A percentile compares a stretch with the other conserved stretches of the same genome.
phyloP scores from a whole-genome alignment of 352 stramenopile genomes.

The Globisporangium lucens region DNA sequence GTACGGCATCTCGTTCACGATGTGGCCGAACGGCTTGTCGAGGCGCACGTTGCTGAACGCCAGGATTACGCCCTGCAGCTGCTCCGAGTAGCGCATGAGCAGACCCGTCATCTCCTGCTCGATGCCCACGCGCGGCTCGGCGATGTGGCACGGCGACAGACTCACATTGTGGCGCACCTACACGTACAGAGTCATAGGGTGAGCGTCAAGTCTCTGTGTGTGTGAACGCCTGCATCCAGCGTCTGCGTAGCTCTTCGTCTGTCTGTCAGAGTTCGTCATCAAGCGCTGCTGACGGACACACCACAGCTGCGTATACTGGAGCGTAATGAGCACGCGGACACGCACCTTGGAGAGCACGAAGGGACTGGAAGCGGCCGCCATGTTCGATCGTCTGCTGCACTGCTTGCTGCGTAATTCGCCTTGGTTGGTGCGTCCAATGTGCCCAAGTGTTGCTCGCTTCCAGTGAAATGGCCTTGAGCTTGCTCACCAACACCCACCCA shows the following conservation, averaged over 20 bases:
- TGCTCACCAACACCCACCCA: no score
- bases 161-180: constrained; percentile 67
- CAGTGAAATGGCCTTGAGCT: no score
- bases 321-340: background rate
- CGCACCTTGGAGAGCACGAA: constrained; percentile 17
- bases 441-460: constrained; percentile 11
- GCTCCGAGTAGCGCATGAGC: constrained; percentile 82
- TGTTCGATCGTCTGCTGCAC: background rate
- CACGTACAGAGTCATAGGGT: background rate
- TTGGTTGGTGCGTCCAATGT: background rate
- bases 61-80: constrained; percentile 66
- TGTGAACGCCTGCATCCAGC: background rate
- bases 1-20: constrained; percentile 85
- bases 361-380: constrained; percentile 5
- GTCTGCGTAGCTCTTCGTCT: background rate
- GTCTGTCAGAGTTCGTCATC: no score
- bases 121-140: constrained; percentile 61
- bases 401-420: background rate
- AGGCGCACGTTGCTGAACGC: constrained; percentile 70
- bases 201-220: background rate
- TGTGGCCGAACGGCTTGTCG: constrained; percentile 46
- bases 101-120: constrained; percentile 69
- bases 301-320: background rate
- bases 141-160: constrained; percentile 69
- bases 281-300: no score